Base-by-base conservation (phyloP, 1,284 basidiomycete species). In the Cutaneotrichosporon mucoides region DNA sequence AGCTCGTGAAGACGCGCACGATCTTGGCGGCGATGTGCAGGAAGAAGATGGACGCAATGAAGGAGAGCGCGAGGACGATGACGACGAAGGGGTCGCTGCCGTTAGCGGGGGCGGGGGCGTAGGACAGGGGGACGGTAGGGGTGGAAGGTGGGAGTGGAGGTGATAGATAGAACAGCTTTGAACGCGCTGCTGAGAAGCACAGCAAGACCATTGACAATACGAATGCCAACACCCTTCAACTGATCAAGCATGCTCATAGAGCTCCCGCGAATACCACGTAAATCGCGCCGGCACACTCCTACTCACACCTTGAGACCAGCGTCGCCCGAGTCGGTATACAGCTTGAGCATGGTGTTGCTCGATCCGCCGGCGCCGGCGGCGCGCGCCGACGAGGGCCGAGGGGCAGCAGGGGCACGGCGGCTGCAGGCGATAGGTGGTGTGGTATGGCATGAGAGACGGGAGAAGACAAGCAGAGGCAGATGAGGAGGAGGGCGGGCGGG, bases 11-110 rank as follows among this genome's bases (percentile, higher is more conserved):
- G 56, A 86, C 85, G 66, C 91, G 86, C 76, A 95, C 91, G 75
- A 96, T 81, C 82, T 97, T 97, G 71, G 92, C 92, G 58, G 92
- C 88, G 76, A 99, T 95, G 80, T 99, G 95, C 50, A 99, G 88
- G 86, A 94, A 92, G 84, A 99, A 97, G 76, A 99, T 97, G 60
- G 92, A 96, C 59, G 88, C 93, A 80, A 99, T 97, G 84, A 99
- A 99, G 38, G 92, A 92, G 63, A 99, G 86, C 33, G 95, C 96
- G 45, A 99, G 87, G 65, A 98, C 90, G 63, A 98, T 87, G 66
- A 98, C 94, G 68, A 98, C 94, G 81, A 94, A 97, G 6, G 95
- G 95, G 80, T 99, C 95, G 67, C 93, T 97, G 66, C 57, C 47
- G 49, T 61, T 12, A 61, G 60, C 38, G 38, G 11, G 16, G 3